Percentiles rank a stretch among this genome's conserved stretches.
phyloP scores from a whole-genome alignment of 345 rosid species.

The Bruguiera gymnorhiza region DNA sequence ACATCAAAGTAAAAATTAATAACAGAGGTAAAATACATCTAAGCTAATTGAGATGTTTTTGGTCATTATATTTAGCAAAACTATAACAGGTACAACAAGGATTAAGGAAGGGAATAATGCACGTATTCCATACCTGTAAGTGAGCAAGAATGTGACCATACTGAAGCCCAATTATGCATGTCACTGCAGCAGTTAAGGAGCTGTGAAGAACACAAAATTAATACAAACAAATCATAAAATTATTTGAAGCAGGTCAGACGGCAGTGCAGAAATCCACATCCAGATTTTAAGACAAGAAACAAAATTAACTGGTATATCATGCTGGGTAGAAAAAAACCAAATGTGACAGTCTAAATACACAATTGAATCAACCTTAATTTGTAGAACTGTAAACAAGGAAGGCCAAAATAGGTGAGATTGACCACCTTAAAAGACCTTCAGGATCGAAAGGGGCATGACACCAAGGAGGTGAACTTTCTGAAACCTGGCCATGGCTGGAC shows the following conservation, averaged over 20 bases:
- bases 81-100: neutral
- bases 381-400: neutral
- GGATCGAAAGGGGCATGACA: slow-evolving; percentile 52
- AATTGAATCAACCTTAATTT: neutral
- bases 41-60: neutral
- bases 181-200: slow-evolving; percentile 42
- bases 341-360: too few species aligned
- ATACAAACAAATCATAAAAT: neutral
- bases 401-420: neutral
- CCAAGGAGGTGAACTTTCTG: slow-evolving; percentile 43
- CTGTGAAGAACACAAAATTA: slow-evolving; percentile 15
- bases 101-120: neutral
- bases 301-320: too few species aligned
- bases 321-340: too few species aligned
- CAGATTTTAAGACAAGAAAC: neutral
- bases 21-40: neutral
- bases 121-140: slow-evolving; percentile 20
- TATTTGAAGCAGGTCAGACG: neutral
- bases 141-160: slow-evolving; percentile 44
- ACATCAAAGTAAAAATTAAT: neutral
- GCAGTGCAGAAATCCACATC: slow-evolving; percentile 3
- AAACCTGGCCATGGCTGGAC: slow-evolving; percentile 26
- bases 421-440: slow-evolving; percentile 45
- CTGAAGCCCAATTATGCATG: slow-evolving; percentile 49
- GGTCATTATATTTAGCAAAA: neutral